Conservation (phyloP, 2,329 filamentous ascomycete species). For the Hymenoscyphus infarciens region DNA sequence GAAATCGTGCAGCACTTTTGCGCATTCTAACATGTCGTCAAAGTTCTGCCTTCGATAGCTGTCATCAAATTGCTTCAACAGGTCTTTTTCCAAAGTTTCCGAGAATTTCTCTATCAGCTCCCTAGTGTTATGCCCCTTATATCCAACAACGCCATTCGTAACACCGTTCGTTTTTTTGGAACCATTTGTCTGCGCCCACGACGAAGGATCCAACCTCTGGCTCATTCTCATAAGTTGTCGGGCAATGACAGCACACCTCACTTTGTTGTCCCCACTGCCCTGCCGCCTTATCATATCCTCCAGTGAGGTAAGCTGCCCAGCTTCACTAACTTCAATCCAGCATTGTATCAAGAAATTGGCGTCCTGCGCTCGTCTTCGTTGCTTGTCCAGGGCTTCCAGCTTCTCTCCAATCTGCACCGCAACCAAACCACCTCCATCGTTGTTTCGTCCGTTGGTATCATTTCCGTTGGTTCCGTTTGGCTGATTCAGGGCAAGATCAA, state of each 20-base stretch:
- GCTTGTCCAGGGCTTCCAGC: slow-evolving; percentile 89
- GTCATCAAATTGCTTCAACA: slow-evolving; percentile 94
- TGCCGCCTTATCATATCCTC: slow-evolving; percentile 78
- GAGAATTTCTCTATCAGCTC: slow-evolving; percentile 96
- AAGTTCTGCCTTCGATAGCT: slow-evolving; percentile 95
- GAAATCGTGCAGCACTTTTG: slow-evolving; percentile 90
- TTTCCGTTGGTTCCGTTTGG: slow-evolving; percentile 46
- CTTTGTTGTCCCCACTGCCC: slow-evolving; percentile 85
- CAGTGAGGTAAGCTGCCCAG: slow-evolving; percentile 78
- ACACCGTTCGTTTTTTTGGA: slow-evolving; percentile 49
- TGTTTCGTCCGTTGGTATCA: slow-evolving; percentile 43
- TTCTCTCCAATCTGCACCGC: slow-evolving; percentile 93
- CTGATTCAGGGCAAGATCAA: slow-evolving; percentile 78
- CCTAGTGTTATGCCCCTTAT: slow-evolving; percentile 60
- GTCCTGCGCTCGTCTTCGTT: slow-evolving; percentile 84
- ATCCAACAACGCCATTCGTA: slow-evolving; percentile 40
- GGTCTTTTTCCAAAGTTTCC: slow-evolving; percentile 90
- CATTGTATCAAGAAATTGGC: slow-evolving; percentile 94
- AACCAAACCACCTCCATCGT: slow-evolving; percentile 71
- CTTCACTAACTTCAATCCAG: slow-evolving; percentile 92
- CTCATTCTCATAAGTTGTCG: slow-evolving; percentile 92
- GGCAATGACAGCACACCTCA: slow-evolving; percentile 89
- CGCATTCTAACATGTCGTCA: slow-evolving; percentile 96
- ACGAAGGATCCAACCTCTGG: slow-evolving; percentile 76
- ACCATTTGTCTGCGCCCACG: slow-evolving; percentile 62